phyloP scores from a whole-genome alignment of 495 filamentous ascomycete genomes.

The Gamarada debralockiae region DNA sequence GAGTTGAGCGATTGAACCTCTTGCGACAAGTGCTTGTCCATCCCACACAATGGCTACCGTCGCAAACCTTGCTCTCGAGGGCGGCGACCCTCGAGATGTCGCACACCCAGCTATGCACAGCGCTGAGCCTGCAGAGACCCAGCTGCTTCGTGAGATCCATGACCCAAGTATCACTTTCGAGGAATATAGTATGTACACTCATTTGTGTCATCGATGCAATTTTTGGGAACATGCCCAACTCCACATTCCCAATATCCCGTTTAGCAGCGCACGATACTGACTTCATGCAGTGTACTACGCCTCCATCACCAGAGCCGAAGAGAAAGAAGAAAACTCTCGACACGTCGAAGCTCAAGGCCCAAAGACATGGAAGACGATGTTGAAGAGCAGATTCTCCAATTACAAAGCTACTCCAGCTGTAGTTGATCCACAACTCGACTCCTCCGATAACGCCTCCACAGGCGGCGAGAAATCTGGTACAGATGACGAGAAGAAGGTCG shows the following conservation, averaged over 20 bases:
- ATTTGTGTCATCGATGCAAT: too few species aligned
- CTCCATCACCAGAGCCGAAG: conserved; percentile 38
- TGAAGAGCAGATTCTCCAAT: conserved; percentile 30
- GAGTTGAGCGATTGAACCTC: too few species aligned
- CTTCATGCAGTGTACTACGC: conserved; percentile 49
- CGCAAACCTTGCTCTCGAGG: conserved; percentile 16
- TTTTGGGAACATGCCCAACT: too few species aligned
- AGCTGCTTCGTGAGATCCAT: conserved; percentile 10
- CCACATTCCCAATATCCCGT: too few species aligned
- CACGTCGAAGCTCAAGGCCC: conserved; percentile 22
- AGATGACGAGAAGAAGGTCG: conserved; percentile 1
- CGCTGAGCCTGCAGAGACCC: conserved; percentile 15
- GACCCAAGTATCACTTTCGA: conserved; percentile 24
- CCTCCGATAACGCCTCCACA: background rate
- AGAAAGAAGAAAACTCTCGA: conserved; percentile 31
- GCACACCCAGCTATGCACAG: background rate
- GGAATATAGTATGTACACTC: too few species aligned
- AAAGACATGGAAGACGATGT: conserved; percentile 25
- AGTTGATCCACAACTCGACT: background rate
- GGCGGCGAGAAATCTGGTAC: conserved; percentile 13
- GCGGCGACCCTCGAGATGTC: conserved; percentile 18
- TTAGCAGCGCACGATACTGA: too few species aligned
- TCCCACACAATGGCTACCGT: conserved; percentile 13
- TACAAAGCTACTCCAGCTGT: conserved; percentile 2
- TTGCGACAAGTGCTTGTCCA: too few species aligned